These are phyloP conservation scores for Skeletonema costatum DNA, from an alignment of 108 stramenopile genomes.

Conservation along the genomic window DNA sequence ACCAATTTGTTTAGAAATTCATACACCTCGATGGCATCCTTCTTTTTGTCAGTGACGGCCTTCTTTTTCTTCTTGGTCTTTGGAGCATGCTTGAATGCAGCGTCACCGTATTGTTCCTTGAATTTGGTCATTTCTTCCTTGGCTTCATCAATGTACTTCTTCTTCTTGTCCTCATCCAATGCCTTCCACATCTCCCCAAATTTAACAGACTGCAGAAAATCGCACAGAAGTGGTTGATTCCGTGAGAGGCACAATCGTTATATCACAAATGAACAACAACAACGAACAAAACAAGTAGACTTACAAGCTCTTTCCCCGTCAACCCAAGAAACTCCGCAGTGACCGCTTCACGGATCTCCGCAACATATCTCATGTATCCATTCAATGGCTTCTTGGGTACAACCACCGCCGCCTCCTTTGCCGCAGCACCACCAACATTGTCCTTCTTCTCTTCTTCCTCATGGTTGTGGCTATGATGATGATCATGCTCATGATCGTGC, in stretches of 20 bases:
- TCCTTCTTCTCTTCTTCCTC: neutral
- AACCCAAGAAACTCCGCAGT: neutral
- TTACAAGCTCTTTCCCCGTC: neutral
- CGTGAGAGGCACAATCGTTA: neutral
- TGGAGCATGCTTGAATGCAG: neutral
- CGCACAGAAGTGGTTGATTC: neutral
- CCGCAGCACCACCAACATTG: neutral
- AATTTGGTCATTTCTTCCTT: neutral
- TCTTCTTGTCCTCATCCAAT: neutral
- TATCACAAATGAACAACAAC: neutral
- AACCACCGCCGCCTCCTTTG: neutral
- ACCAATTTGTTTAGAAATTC: neutral
- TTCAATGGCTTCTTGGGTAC: neutral
- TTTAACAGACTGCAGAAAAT: neutral
- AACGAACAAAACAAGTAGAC: neutral
- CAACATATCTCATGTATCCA: neutral
- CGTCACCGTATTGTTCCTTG: neutral
- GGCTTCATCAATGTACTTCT: neutral
- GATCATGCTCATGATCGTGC: neutral
- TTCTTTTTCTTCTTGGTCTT: neutral
- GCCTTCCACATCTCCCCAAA: neutral
- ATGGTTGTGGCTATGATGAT: neutral
- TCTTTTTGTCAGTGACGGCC: neutral
- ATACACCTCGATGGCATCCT: neutral
- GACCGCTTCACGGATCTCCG: neutral